phyloP scores from a whole-genome alignment of 805 yeast species.

The Wickerhamiella musiphila region DNA sequence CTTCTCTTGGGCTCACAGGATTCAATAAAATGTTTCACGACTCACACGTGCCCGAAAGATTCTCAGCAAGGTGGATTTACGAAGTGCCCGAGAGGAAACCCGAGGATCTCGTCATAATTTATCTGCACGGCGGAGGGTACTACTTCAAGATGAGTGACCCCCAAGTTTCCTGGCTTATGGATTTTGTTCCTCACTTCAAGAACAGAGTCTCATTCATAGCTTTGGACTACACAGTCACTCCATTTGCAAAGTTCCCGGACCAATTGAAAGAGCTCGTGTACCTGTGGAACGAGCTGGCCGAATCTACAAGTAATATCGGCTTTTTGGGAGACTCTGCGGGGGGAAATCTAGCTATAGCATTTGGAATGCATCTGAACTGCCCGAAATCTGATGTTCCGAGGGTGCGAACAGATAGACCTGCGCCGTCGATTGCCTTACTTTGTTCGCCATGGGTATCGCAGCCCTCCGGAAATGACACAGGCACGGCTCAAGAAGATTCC shows the following conservation, averaged over 20 bases:
- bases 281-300: slow-evolving; percentile 11
- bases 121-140: slow-evolving; percentile 18
- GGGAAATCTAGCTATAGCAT: slow-evolving; percentile 16
- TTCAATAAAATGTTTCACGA: slow-evolving; percentile 13
- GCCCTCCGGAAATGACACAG: no score
- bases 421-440: no score
- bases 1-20: slow-evolving; percentile 4
- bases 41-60: slow-evolving; percentile 4
- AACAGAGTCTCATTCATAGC: slow-evolving; percentile 14
- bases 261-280: slow-evolving; percentile 16
- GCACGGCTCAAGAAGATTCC: no score
- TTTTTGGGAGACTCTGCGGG: slow-evolving; percentile 23
- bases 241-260: slow-evolving; percentile 14
- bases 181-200: slow-evolving; percentile 5
- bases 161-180: slow-evolving; percentile 10
- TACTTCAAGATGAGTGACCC: slow-evolving; percentile 10
- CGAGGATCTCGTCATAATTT: slow-evolving; percentile 15
- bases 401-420: no score
- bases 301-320: slow-evolving; percentile 9
- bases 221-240: slow-evolving; percentile 19
- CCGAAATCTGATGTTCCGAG: slow-evolving; percentile 4
- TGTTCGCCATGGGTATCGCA: slow-evolving; percentile 12
- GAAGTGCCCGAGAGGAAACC: slow-evolving; percentile 13
- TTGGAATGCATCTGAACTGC: slow-evolving; percentile 5
- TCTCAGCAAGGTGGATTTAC: slow-evolving; percentile 14